A percentile compares a stretch with the other conserved stretches of the same genome.
Conservation (phyloP, 495 filamentous ascomycete genomes). For the Hypomontagnella monticulosa region DNA sequence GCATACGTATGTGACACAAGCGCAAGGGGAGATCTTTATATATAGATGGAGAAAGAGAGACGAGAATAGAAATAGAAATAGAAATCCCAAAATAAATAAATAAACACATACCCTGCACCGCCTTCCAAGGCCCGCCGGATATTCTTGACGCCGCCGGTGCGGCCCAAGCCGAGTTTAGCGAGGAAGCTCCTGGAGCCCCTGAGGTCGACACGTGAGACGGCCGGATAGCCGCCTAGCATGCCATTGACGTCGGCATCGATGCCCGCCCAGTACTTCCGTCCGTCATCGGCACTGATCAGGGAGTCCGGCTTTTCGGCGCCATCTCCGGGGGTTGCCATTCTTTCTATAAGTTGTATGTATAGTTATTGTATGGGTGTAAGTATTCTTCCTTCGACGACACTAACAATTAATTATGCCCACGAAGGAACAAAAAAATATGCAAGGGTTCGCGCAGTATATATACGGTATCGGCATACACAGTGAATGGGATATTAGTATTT, state of each 20-base stretch:
- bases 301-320: constrained; percentile 50
- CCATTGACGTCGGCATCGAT: constrained; percentile 75
- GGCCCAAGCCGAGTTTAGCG: constrained; percentile 72
- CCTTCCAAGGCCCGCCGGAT: constrained; percentile 57
- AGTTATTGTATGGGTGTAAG: no score
- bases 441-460: no score
- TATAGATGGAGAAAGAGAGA: no score
- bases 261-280: constrained; percentile 77
- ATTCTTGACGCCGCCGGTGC: constrained; percentile 40
- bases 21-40: not conserved
- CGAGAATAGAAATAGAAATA: not conserved
- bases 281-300: constrained; percentile 60
- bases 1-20: no score
- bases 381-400: no score
- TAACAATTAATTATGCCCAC: not conserved
- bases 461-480: no score
- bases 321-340: constrained; percentile 8
- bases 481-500: no score
- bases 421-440: not conserved
- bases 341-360: not conserved
- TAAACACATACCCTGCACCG: constrained; percentile 60
- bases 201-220: constrained; percentile 79
- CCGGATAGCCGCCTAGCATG: constrained; percentile 86
- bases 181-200: constrained; percentile 80
- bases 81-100: not conserved